Conservation (phyloP, 129 eudicot genomes). For the Pseudognaphalium luteoalbum region DNA sequence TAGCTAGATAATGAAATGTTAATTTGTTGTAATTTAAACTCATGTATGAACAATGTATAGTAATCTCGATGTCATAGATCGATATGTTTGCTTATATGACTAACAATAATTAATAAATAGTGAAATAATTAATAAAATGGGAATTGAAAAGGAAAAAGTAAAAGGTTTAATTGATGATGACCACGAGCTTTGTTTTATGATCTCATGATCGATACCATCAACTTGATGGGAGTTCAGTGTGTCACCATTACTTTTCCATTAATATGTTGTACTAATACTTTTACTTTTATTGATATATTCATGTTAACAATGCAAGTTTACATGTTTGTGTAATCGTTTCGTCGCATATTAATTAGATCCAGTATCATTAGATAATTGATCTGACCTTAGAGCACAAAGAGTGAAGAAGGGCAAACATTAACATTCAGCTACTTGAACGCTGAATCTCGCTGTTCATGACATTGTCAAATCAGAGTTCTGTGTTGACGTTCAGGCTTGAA, state of each 20-base stretch:
- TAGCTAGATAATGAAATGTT: too few relatives aligned
- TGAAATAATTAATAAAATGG: neutral
- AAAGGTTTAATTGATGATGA: constrained; percentile 42
- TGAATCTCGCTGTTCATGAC: too few relatives aligned
- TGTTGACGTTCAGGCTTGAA: too few relatives aligned
- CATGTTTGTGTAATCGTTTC: neutral
- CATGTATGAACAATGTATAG: neutral
- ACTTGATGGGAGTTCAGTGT: constrained; percentile 35
- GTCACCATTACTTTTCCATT: constrained; percentile 32
- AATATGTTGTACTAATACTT: constrained; percentile 5
- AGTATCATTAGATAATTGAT: neutral
- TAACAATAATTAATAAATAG: too few relatives aligned
- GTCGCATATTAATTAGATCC: too few relatives aligned
- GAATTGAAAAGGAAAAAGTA: constrained; percentile 27
- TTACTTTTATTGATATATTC: too few relatives aligned
- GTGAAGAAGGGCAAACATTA: too few relatives aligned
- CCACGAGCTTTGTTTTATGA: constrained; percentile 77
- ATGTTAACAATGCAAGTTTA: neutral
- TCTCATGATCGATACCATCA: constrained; percentile 59
- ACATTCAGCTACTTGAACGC: too few relatives aligned
- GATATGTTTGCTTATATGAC: too few relatives aligned
- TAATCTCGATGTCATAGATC: neutral
- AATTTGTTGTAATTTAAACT: too few relatives aligned
- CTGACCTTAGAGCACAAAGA: too few relatives aligned
- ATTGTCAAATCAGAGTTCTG: too few relatives aligned